Conservation (phyloP, 768 basidiomycete genomes). For the Phlebiopsis flavidoalba region DNA sequence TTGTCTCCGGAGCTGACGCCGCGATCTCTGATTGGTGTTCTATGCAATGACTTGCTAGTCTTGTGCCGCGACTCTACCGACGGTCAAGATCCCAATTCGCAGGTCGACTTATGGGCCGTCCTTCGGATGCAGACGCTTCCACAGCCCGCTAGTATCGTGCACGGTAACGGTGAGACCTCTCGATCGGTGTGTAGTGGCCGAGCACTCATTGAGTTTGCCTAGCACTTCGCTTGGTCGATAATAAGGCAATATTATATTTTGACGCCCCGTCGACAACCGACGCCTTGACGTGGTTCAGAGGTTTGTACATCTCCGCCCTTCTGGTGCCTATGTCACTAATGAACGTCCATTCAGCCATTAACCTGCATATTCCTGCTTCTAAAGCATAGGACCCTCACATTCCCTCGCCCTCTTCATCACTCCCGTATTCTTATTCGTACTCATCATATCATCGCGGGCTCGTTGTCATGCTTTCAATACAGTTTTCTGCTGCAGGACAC, state of each 20-base stretch:
- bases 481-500: not conserved
- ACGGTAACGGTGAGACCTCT: constrained; percentile 66
- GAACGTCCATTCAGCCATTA: constrained; percentile 55
- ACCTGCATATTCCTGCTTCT: constrained; percentile 81
- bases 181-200: not conserved
- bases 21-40: constrained; percentile 69
- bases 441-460: not conserved
- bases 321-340: constrained; percentile 8
- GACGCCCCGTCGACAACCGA: constrained; percentile 81
- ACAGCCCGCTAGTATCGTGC: constrained; percentile 86
- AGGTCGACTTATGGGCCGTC: constrained; percentile 94
- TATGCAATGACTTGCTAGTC: constrained; percentile 93
- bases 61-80: constrained; percentile 84
- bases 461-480: not conserved
- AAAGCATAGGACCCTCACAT: constrained; percentile 45
- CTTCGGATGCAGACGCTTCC: constrained; percentile 91
- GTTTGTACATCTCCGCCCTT: constrained; percentile 34
- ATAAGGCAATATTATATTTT: constrained; percentile 89
- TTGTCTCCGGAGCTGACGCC: constrained; percentile 84
- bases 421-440: constrained; percentile 1
- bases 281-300: constrained; percentile 88
- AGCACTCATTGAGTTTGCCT: not conserved
- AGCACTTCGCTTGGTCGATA: constrained; percentile 87
- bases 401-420: not conserved
- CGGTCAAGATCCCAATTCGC: constrained; percentile 66